phyloP scores from a whole-genome alignment of 2,329 filamentous ascomycete species.

The Emergomyces orientalis region DNA sequence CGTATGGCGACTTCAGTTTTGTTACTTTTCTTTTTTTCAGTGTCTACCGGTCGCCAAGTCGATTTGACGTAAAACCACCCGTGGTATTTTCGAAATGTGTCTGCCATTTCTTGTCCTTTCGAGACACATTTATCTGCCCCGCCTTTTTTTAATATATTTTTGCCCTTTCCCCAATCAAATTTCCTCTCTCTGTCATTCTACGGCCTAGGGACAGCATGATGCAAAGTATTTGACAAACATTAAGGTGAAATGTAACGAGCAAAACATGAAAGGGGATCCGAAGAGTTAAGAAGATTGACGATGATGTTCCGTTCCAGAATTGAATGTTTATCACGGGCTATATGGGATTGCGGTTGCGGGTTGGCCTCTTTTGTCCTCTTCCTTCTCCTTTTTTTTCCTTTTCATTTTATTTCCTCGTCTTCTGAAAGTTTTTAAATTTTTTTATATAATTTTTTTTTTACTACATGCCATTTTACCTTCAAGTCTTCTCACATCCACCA shows the following conservation, averaged over 20 bases:
- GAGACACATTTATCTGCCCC: slow-evolving; percentile 1
- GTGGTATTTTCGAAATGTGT: background rate
- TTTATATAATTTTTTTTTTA: slow-evolving; percentile 8
- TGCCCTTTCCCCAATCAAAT: background rate
- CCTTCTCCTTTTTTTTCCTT: slow-evolving; percentile 13
- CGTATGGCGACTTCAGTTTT: slow-evolving; percentile 11
- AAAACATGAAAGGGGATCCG: background rate
- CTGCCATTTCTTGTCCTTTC: slow-evolving; percentile 13
- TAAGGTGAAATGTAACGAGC: background rate
- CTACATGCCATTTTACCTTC: slow-evolving; percentile 9
- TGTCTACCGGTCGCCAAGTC: background rate
- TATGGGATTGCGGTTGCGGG: slow-evolving; percentile 9
- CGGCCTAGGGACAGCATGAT: slow-evolving; percentile 5
- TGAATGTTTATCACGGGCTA: background rate
- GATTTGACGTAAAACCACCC: background rate
- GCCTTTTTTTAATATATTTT: background rate
- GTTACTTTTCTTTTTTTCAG: slow-evolving; percentile 14
- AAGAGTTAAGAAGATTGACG: background rate
- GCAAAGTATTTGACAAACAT: background rate
- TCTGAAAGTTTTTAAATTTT: background rate
- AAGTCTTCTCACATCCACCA: background rate
- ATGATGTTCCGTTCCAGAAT: background rate
- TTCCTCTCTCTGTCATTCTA: slow-evolving; percentile 14
- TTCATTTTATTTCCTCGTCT: background rate
- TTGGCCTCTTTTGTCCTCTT: slow-evolving; percentile 16